phyloP scores from a whole-genome alignment of 371 early-diverging fungal genomes.

The Basidiobolus meristosporus region DNA sequence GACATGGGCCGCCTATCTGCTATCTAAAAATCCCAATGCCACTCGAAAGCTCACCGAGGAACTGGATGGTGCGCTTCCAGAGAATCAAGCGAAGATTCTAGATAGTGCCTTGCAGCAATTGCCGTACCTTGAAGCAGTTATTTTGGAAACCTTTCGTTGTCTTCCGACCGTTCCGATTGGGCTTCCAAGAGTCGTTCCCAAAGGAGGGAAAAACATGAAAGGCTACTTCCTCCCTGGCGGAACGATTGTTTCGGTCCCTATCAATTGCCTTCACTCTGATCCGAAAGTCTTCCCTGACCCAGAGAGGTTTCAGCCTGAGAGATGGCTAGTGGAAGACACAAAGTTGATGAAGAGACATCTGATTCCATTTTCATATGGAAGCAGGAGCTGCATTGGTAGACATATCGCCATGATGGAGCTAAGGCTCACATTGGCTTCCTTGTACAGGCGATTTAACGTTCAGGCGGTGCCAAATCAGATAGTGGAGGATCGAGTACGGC shows the following conservation, averaged over 20 bases:
- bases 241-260: background rate
- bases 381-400: slow-evolving; percentile 1
- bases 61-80: background rate
- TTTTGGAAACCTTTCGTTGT: slow-evolving; percentile 15
- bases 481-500: too few relatives aligned
- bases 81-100: background rate
- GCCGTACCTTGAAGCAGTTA: slow-evolving; percentile 13
- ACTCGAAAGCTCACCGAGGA: slow-evolving; percentile 1
- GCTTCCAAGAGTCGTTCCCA: slow-evolving; percentile 9
- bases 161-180: slow-evolving; percentile 6
- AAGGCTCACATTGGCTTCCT: too few relatives aligned
- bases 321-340: background rate
- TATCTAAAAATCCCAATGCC: slow-evolving; percentile 2
- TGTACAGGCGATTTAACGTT: too few relatives aligned
- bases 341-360: background rate
- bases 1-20: slow-evolving; percentile 1
- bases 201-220: slow-evolving; percentile 6
- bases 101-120: background rate
- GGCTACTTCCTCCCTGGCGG: slow-evolving; percentile 6
- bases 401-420: too few relatives aligned
- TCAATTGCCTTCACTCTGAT: background rate
- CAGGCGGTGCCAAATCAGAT: too few relatives aligned
- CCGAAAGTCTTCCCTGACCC: background rate
- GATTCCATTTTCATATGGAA: slow-evolving; percentile 1
- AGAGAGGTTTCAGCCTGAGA: background rate